A percentile compares a stretch with the other conserved stretches of the same genome.
Conservation (phyloP, 2,329 filamentous ascomycete species). For the Fusarium oligoseptatum region DNA sequence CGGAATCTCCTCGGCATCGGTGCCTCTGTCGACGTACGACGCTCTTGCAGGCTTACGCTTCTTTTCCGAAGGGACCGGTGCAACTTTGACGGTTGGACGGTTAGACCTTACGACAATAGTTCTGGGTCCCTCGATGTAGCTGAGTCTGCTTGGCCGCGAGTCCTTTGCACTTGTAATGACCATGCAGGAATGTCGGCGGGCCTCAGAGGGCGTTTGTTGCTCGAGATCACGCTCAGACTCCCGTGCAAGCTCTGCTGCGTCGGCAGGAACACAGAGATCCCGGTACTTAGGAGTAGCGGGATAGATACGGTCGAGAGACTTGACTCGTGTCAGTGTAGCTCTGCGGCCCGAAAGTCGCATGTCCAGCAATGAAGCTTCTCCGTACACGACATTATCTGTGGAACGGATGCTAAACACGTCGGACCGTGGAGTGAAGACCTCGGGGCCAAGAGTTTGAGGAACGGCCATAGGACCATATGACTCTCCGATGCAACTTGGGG, state of each 20-base stretch:
- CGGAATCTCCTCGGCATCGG: slow-evolving; percentile 50
- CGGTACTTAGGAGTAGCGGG: slow-evolving; percentile 48
- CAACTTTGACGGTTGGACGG: slow-evolving; percentile 47
- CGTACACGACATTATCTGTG: slow-evolving; percentile 55
- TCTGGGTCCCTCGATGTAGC: slow-evolving; percentile 47
- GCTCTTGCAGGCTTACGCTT: slow-evolving; percentile 45
- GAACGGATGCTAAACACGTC: slow-evolving; percentile 52
- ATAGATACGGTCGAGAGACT: slow-evolving; percentile 55
- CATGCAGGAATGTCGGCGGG: slow-evolving; percentile 47
- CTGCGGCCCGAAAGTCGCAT: slow-evolving; percentile 47
- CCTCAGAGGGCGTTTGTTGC: slow-evolving; percentile 10
- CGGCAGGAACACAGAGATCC: slow-evolving; percentile 48
- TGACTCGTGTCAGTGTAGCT: slow-evolving; percentile 48
- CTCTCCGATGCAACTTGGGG: slow-evolving; percentile 54
- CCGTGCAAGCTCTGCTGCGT: slow-evolving; percentile 34
- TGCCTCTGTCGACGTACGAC: slow-evolving; percentile 57
- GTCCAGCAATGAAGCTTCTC: slow-evolving; percentile 56
- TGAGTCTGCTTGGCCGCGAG: slow-evolving; percentile 37
- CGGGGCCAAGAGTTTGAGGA: slow-evolving; percentile 35
- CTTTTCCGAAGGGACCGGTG: slow-evolving; percentile 47
- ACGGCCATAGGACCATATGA: slow-evolving; percentile 41
- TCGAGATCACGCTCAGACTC: slow-evolving; percentile 29
- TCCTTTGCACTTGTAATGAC: slow-evolving; percentile 42
- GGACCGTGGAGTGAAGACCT: slow-evolving; percentile 50
- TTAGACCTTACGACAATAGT: slow-evolving; percentile 50